Base-by-base conservation (phyloP, 768 basidiomycete species). In the Termitomyces titanicus region DNA sequence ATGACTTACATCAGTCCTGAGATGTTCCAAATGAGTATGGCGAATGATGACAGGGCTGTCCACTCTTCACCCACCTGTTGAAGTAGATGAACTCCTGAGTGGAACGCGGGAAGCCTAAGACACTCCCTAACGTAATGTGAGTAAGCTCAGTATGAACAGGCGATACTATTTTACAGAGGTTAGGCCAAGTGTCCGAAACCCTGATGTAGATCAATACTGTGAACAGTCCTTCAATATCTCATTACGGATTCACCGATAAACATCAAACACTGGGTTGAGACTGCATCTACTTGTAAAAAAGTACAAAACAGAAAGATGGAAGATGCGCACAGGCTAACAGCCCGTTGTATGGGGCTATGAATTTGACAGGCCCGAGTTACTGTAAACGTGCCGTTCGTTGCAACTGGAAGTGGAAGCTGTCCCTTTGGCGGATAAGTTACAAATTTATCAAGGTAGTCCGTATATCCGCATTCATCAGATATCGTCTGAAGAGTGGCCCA, bases 71-170 rank as follows among this genome's bases (percentile, higher is more conserved):
- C 44, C 53, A 75, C 75, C 79, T 66, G 51, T 82, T 81, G 68
- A 82, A 82, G 63, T 81, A 82, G 31, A 81, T 68, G 57, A 82
- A 82, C 57, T 82, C 66, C 62, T 82, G 79, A 2, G 79, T 82
- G 7, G 78, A 74, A 13, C 79, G 76, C n/a, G 86, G 86, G 74
- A 85, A 87, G 8, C 87, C 87, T 18, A 88, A 78, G 22, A 88
- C 85, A 54, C 77, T 79, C 79, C 79, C 78, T 78, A 42, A 20
- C 20, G 38, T 34, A 17, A 18, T 13, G n/a, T 34, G n/a, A 34
- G 18, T 20, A 17, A 25, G 29, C 7, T n/a, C 39, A 9, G 20
- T 17, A 51, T 10, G 29, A 35, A 27, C 6, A 27, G 18, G n/a
- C 3, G 29, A 10, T 9, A 64, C 69, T n/a, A 3, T 7, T n/a